phyloP scores from a whole-genome alignment of 2,329 filamentous ascomycete species.

The Eutypella sp. region DNA sequence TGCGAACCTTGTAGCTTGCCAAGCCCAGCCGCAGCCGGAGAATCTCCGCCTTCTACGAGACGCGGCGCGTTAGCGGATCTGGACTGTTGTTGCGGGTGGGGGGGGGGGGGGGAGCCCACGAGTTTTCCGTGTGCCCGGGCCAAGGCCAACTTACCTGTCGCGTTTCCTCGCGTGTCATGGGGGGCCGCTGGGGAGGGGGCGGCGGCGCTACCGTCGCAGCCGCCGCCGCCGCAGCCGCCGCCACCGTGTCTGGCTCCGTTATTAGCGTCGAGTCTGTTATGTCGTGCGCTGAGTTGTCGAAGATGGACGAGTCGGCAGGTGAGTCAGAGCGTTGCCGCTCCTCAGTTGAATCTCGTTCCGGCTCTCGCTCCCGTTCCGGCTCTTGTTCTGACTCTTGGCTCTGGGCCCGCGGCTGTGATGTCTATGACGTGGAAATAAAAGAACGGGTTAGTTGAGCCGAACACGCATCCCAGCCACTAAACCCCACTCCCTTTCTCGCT shows the following conservation, averaged over 20 bases:
- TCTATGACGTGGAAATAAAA: background rate
- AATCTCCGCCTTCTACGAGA: slow-evolving; percentile 56
- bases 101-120: background rate
- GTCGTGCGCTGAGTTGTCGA: slow-evolving; percentile 44
- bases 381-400: too few relatives aligned
- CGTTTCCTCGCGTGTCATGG: slow-evolving; percentile 47
- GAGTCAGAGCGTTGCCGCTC: slow-evolving; percentile 24
- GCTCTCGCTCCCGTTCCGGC: background rate
- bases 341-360: background rate
- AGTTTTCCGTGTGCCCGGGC: too few relatives aligned
- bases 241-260: slow-evolving; percentile 41
- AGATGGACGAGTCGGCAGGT: slow-evolving; percentile 43
- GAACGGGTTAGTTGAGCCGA: too few relatives aligned
- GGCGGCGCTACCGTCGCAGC: slow-evolving; percentile 11
- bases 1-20: slow-evolving; percentile 70
- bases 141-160: slow-evolving; percentile 37
- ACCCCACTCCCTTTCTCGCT: background rate
- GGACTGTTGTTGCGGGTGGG: background rate
- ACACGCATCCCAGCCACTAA: background rate
- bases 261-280: slow-evolving; percentile 44
- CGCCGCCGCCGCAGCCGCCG: background rate
- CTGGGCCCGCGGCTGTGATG: background rate
- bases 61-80: slow-evolving; percentile 4
- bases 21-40: slow-evolving; percentile 64
- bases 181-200: slow-evolving; percentile 14